Evolutionary conservation across 2,329 filamentous ascomycete genomes (phyloP).

Genomic region (Chalaropsis thielavioides): DNA sequence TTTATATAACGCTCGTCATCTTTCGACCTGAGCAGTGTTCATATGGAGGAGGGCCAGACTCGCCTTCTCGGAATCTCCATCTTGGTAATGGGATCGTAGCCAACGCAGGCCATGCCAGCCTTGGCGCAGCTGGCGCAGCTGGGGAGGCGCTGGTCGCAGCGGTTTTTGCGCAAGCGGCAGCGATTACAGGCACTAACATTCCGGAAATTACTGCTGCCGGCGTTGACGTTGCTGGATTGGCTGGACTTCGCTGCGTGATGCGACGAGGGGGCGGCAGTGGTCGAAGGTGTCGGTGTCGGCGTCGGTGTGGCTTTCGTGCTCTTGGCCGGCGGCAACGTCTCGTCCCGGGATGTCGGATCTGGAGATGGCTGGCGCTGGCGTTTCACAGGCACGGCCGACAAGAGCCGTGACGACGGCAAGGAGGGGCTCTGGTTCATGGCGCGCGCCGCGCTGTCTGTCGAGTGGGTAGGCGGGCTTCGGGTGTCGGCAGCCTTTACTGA

Average conservation of each 20-base stretch:
- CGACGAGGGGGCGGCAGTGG: neutral
- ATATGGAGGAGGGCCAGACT: conserved; percentile 27
- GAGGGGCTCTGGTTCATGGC: neutral
- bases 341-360: conserved; percentile 22
- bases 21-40: no score
- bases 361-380: conserved; percentile 42
- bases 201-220: conserved; percentile 53
- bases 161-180: conserved; percentile 81
- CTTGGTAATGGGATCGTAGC: conserved; percentile 93
- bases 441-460: neutral
- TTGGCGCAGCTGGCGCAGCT: conserved; percentile 88
- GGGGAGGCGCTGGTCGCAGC: conserved; percentile 84
- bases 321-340: neutral
- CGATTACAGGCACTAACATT: conserved; percentile 92
- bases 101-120: conserved; percentile 79
- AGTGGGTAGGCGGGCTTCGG: neutral
- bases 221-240: conserved; percentile 22
- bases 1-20: no score
- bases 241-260: neutral
- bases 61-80: conserved; percentile 85
- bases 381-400: conserved; percentile 35
- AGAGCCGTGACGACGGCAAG: neutral
- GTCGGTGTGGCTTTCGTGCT: neutral
- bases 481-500: conserved; percentile 25
- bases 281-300: neutral